phyloP scores from a whole-genome alignment of 805 yeast species.

The Saccharomycopsis capsularis region DNA sequence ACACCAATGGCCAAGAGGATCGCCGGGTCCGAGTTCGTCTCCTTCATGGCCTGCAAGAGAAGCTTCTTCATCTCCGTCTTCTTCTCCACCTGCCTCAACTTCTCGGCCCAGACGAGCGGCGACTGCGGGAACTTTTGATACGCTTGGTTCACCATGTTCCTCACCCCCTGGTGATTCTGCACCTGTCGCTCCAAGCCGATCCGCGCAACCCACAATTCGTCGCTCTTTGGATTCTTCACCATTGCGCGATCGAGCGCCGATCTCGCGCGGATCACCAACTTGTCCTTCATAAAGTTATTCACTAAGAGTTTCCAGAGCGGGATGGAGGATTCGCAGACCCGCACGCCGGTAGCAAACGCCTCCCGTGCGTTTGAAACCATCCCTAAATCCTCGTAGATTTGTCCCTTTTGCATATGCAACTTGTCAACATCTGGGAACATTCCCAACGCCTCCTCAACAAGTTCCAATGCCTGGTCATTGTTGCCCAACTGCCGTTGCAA shows the following conservation, averaged over 20 bases:
- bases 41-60: slow-evolving; percentile 63
- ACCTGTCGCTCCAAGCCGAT: slow-evolving; percentile 49
- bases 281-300: slow-evolving; percentile 33
- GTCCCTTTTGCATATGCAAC: slow-evolving; percentile 58
- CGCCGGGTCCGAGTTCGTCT: slow-evolving; percentile 51
- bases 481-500: slow-evolving; percentile 38
- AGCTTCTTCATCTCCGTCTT: slow-evolving; percentile 48
- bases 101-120: slow-evolving; percentile 59
- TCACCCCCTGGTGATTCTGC: slow-evolving; percentile 45
- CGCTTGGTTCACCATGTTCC: slow-evolving; percentile 49
- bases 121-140: slow-evolving; percentile 51
- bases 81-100: slow-evolving; percentile 38
- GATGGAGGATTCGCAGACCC: slow-evolving; percentile 36
- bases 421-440: slow-evolving; percentile 45
- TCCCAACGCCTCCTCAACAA: slow-evolving; percentile 41
- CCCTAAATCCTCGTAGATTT: slow-evolving; percentile 35
- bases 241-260: slow-evolving; percentile 66
- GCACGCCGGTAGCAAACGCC: slow-evolving; percentile 42
- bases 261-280: slow-evolving; percentile 44
- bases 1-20: slow-evolving; percentile 61
- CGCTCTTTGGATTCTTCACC: slow-evolving; percentile 41
- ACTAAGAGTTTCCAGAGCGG: slow-evolving; percentile 53
- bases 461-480: slow-evolving; percentile 32
- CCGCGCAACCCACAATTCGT: slow-evolving; percentile 51
- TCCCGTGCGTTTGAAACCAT: slow-evolving; percentile 39